Evolutionary conservation across 805 yeast genomes (phyloP), one percentile per base, ranked within the genome.

Genomic region (Hanseniaspora mollemarum): DNA sequence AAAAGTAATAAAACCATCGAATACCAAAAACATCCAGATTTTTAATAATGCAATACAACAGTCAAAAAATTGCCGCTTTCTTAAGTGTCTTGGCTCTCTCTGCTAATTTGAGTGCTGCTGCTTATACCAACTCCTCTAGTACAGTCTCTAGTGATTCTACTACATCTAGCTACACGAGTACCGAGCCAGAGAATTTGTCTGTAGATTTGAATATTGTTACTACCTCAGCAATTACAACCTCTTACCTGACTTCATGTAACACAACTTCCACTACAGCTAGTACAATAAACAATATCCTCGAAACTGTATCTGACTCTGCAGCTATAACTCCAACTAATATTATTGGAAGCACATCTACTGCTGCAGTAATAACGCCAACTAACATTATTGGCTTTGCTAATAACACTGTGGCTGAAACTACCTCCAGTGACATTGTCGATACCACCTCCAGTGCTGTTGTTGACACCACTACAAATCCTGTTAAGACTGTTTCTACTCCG

Each of bases 401-500:
- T 16, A 21, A 36, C 13, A n/a, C 49, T 36, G 6, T 12, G 8
- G 31, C 31, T 28, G 31, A 9, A 28, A 12, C 12, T 24, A 8
- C 39, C 28, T n/a, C 52, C 21, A 16, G 39, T 18, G 7, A 46
- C 33, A 19, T 28, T 24, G 18, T 43, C 32, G 29, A 36, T 43
- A 31, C 46, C 18, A 21, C 43, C 28, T 16, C 44, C 16, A 49
- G n/a, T 29, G 10, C 43, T 28, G n/a, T 33, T 32, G 36, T 19
- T 12, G 39, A 42, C 36, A 33, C 52, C 28, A 42, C 46, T 22
- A 45, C 53, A 26, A 25, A 19, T 39, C 16, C 33, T 15, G 39
- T 32, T 3, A 24, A 13, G 13, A 53, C 49, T 8, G 46, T 51
- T 33, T 36, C 54, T 10, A 53, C 45, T 15, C 52, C 54, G 2